Conservation (phyloP, 306 rosid genomes). For the Benincasa hispida region DNA sequence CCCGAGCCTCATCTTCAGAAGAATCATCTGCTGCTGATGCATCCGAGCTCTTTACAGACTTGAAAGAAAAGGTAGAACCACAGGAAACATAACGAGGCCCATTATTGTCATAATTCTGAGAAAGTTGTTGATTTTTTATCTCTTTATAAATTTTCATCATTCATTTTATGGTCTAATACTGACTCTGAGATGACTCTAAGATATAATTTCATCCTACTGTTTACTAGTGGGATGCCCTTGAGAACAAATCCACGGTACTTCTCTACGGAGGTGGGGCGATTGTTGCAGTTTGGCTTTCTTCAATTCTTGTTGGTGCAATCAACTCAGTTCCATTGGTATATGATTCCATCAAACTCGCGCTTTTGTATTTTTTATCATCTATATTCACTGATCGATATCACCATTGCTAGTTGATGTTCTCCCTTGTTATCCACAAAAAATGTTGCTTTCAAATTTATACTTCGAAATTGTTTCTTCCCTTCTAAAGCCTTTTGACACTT, state of each 20-base stretch:
- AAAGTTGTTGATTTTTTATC: not conserved
- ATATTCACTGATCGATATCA: not conserved
- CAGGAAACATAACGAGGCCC: not conserved
- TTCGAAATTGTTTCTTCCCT: not conserved
- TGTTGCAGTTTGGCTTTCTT: conserved; percentile 83
- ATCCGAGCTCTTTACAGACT: conserved; percentile 58
- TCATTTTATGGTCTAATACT: not conserved
- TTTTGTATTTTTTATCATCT: not conserved
- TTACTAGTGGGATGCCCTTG: conserved; percentile 89
- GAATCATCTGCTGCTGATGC: conserved; percentile 69
- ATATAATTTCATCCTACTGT: not conserved
- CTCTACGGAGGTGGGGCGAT: conserved; percentile 89
- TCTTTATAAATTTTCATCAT: conserved; percentile 9
- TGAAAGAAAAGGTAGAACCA: conserved; percentile 70
- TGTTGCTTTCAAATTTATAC: not conserved
- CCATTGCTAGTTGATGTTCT: not conserved
- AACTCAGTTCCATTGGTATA: conserved; percentile 94
- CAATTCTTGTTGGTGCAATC: conserved; percentile 70
- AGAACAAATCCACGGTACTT: conserved; percentile 90
- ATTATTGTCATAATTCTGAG: not conserved
- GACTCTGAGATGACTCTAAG: conserved; percentile 1
- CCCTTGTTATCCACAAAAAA: not conserved
- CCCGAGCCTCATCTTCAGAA: conserved; percentile 75
- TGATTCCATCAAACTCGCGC: conserved; percentile 3
- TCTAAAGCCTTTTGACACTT: conserved; percentile 5